These are phyloP conservation scores for Chrysoporthe deuterocubensis DNA, from an alignment of 2,329 filamentous ascomycete species.

Conservation along the genomic window DNA sequence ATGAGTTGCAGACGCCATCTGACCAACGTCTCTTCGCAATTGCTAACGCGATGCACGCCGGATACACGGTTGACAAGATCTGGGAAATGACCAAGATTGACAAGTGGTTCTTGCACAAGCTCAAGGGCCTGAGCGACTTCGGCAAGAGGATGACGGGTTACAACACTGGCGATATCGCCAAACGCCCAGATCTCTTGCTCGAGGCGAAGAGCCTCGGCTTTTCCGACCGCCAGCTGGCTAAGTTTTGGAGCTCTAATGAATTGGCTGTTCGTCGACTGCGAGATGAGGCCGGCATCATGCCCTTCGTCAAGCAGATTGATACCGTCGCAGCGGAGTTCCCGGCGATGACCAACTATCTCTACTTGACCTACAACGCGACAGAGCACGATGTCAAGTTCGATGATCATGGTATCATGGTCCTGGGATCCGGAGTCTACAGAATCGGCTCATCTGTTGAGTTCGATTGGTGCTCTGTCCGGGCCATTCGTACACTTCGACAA, in stretches of 20 bases:
- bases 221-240: conserved; percentile 89
- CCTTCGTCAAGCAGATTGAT: conserved; percentile 97
- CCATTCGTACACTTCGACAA: conserved; percentile 86
- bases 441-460: conserved; percentile 99
- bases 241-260: conserved; percentile 94
- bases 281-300: conserved; percentile 83
- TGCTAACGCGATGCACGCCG: conserved; percentile 93
- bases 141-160: conserved; percentile 76
- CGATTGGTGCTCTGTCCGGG: conserved; percentile 97
- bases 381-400: conserved; percentile 84
- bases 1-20: conserved; percentile 94
- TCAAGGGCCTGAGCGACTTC: conserved; percentile 91
- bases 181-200: conserved; percentile 68
- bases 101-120: conserved; percentile 94
- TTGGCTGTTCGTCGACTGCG: conserved; percentile 83
- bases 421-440: conserved; percentile 93
- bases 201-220: conserved; percentile 94
- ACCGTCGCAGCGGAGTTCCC: conserved; percentile 98
- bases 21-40: conserved; percentile 97
- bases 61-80: conserved; percentile 94
- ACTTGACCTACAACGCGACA: conserved; percentile 91
- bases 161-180: conserved; percentile 65
- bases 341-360: conserved; percentile 92
- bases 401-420: conserved; percentile 93
- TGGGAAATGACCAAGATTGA: conserved; percentile 99